Conservation (phyloP, 2,329 filamentous ascomycete genomes). For the Ilyonectria mors-panacis region DNA sequence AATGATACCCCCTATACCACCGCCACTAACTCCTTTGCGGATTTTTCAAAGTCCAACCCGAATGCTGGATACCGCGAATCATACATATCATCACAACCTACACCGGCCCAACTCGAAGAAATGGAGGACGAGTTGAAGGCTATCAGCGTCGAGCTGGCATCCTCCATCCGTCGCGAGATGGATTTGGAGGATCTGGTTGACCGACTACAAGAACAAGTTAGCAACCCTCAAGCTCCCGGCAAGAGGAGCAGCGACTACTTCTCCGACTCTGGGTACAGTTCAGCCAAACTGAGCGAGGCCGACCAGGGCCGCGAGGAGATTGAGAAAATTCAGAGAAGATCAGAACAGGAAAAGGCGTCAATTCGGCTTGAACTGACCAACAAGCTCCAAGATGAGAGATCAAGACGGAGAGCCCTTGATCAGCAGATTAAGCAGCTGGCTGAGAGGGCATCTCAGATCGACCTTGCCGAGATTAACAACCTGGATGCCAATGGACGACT, state of each 20-base stretch:
- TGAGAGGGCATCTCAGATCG: slow-evolving; percentile 78
- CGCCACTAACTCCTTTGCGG: slow-evolving; percentile 50
- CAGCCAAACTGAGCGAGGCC: slow-evolving; percentile 80
- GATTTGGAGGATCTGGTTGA: slow-evolving; percentile 96
- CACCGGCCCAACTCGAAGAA: slow-evolving; percentile 78
- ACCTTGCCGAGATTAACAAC: slow-evolving; percentile 68
- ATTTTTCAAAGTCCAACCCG: slow-evolving; percentile 58
- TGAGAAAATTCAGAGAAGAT: slow-evolving; percentile 84
- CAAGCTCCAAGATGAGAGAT: slow-evolving; percentile 89
- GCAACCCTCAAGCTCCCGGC: slow-evolving; percentile 69
- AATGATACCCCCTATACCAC: slow-evolving; percentile 52
- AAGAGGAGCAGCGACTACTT: slow-evolving; percentile 97
- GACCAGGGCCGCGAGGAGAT: slow-evolving; percentile 79
- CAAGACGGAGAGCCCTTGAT: slow-evolving; percentile 82
- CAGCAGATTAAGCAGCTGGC: slow-evolving; percentile 87
- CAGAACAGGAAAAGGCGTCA: slow-evolving; percentile 92
- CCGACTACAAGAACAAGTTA: slow-evolving; percentile 83
- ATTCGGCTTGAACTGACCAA: slow-evolving; percentile 87
- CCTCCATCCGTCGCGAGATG: slow-evolving; percentile 95
- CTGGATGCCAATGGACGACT: slow-evolving; percentile 73
- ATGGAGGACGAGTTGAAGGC: slow-evolving; percentile 95
- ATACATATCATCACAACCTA: slow-evolving; percentile 65
- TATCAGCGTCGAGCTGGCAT: slow-evolving; percentile 92
- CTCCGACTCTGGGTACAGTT: slow-evolving; percentile 94
- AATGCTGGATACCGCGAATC: slow-evolving; percentile 66